These are phyloP conservation scores for Verticillium dahliae DNA, from an alignment of 2,329 filamentous ascomycete species.

Conservation along the genomic window DNA sequence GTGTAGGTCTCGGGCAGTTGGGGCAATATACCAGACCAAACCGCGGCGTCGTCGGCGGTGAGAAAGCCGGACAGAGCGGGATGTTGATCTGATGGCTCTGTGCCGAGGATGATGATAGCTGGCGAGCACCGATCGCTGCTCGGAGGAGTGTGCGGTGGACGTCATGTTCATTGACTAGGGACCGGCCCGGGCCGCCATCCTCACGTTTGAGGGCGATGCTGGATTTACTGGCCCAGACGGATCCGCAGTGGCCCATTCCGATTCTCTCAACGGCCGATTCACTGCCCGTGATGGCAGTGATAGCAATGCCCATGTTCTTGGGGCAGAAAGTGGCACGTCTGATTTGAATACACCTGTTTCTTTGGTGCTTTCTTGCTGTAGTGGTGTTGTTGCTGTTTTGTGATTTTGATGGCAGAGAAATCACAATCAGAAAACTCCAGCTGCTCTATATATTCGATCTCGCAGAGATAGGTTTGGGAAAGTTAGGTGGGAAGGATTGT, in stretches of 20 bases:
- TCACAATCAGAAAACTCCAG: too few species aligned
- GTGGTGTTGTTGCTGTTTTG: too few species aligned
- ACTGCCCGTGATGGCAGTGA: too few species aligned
- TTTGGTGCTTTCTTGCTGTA: too few species aligned
- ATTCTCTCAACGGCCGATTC: neutral
- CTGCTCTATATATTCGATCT: too few species aligned
- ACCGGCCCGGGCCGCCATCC: constrained; percentile 9
- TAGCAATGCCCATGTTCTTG: too few species aligned
- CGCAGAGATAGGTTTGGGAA: too few species aligned
- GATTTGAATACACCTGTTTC: too few species aligned
- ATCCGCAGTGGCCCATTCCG: constrained; percentile 5
- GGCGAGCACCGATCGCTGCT: neutral
- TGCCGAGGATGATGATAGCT: neutral
- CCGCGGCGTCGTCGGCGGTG: neutral
- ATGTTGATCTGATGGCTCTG: neutral
- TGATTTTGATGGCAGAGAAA: too few species aligned
- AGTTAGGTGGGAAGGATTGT: too few species aligned
- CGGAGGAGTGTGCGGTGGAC: constrained; percentile 5
- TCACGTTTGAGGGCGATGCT: constrained; percentile 10
- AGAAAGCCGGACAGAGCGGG: neutral
- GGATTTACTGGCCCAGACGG: constrained; percentile 1
- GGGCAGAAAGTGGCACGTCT: too few species aligned
- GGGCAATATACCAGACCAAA: constrained; percentile 13
- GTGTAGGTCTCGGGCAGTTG: constrained; percentile 13
- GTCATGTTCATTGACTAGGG: constrained; percentile 10